Base-by-base conservation (phyloP, 805 yeast species). In the Saccharomycopsis sp. region DNA sequence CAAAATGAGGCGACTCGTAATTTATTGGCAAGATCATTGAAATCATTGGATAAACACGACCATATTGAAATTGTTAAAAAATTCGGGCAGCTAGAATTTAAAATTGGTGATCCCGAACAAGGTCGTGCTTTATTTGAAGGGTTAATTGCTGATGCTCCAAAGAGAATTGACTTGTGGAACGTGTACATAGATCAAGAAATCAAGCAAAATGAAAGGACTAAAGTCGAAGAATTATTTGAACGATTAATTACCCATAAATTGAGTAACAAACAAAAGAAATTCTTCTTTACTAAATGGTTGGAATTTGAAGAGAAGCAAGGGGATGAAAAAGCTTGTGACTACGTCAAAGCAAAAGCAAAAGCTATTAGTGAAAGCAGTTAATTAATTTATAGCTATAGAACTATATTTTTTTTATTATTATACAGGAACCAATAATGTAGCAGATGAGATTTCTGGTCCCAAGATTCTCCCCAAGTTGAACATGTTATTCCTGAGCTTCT, bases 41-140 rank as follows among this genome's bases (percentile, higher is more conserved):
- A 75, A 54, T 66, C 74, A 4, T 68, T 88, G 52, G 82, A 89
- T 26, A 83, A 81, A 63, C 71, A 83, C 54, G 74, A 75, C 40
- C 87, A 85, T 53, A 71, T 85, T 49, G 95, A 85, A 51, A 77
- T 83, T 45, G 95, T 88, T 7, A 76, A 81, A 56, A 88, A 85
- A 62, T 89, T 87, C 65, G 96, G 95, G 20, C 89, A 84, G 62
- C 66, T 89, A 45, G 97, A 90, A 63, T 90, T 81, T 62, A 55
- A 70, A 44, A 81, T 81, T 63, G 97, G 97, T 54, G 96, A 88
- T 53, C 68, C 87, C 6, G 98, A 90, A 64, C 90, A 89, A 62
- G 98, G 95, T 44, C 81, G 97, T 60, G 85, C 97, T 1, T 71
- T 90, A 54, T 86, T 90, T 58, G 97, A 90, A 67, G 97, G 97